Percentiles rank a stretch among this genome's conserved stretches.
These are phyloP conservation scores for Colletotrichum phormii DNA, from an alignment of 2,329 filamentous ascomycete genomes.

Conservation along the genomic window DNA sequence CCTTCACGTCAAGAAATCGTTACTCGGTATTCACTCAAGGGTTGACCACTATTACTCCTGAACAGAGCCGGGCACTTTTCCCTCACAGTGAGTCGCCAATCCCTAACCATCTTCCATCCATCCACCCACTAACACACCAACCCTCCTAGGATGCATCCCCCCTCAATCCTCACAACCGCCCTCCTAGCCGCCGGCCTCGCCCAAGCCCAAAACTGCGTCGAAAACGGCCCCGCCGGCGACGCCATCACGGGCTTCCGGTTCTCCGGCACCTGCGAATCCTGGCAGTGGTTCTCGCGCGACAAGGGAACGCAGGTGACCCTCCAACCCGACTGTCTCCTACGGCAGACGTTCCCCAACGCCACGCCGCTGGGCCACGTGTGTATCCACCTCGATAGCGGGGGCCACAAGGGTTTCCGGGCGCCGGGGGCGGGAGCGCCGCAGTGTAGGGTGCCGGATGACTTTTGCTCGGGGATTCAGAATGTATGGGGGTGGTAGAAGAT, in stretches of 20 bases:
- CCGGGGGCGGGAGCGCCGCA: background rate
- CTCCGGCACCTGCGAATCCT: background rate
- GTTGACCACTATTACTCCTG: too few species aligned
- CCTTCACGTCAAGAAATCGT: too few species aligned
- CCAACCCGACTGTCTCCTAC: constrained; percentile 7
- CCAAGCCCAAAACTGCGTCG: background rate
- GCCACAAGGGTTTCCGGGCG: background rate
- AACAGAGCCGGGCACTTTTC: too few species aligned
- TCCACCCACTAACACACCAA: background rate
- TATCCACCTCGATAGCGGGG: background rate
- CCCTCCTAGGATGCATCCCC: background rate
- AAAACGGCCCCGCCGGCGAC: background rate
- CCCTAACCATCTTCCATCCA: too few species aligned
- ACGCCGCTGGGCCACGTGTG: background rate
- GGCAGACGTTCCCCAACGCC: background rate
- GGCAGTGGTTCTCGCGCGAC: constrained; percentile 8
- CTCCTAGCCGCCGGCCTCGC: background rate
- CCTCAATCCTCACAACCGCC: background rate
- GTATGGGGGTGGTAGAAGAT: constrained; percentile 2
- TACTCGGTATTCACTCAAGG: too few species aligned
- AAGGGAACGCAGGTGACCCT: background rate
- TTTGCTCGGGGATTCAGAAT: background rate
- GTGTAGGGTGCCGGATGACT: background rate
- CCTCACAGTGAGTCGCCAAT: background rate
- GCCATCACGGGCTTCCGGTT: background rate